Evolutionary conservation across 257 asterid genomes (phyloP), one percentile per base, ranked within the genome.

Genomic region (Plantago major): DNA sequence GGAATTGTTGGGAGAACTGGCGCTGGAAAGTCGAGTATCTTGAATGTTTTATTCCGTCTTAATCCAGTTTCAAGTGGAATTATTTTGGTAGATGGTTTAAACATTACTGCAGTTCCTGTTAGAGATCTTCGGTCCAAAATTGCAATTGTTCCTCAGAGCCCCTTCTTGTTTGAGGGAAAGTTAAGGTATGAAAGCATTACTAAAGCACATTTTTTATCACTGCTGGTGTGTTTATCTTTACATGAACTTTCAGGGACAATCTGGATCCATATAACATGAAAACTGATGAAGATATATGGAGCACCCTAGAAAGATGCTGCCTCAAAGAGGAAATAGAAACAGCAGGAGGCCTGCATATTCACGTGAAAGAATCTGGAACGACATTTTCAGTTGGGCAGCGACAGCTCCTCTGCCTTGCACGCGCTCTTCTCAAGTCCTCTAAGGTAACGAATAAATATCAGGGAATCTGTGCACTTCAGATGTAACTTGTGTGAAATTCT

Each of bases 1-100:
- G 98, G 97, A 58, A 72, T 91, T 65, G 83, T 91, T 69, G 98
- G 98, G 73, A 79, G 98, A 78, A 91, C 98, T 6, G 98, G 98
- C 18, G 98, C 98, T 44, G 98, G 98, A 51, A 91, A 91, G 75
- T 91, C 98, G 42, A 91, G 98, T 62, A 81, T 91, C 72, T 76
- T 91, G 82, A 91, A 86, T 49, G 92, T 75, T 46, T 59, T 91
- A 55, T 91, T 91, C 71, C 93, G 95, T 65, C 90, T 91, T 67
- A 86, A 88, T 77, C 84, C 83, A 12, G 66, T 85, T 58, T 74
- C 77, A 44, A 72, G 84, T 45, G 98, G 98, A 52, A 40, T 59
- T 50, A 78, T 91, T 62, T 13, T 86, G 55, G 80, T 91, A 45
- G 97, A 91, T 61, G 82, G 80, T 38, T 15, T 86, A 60, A 71